Evolutionary conservation across 768 basidiomycete species (phyloP).

Genomic region (Boletus vermiculosoides): DNA sequence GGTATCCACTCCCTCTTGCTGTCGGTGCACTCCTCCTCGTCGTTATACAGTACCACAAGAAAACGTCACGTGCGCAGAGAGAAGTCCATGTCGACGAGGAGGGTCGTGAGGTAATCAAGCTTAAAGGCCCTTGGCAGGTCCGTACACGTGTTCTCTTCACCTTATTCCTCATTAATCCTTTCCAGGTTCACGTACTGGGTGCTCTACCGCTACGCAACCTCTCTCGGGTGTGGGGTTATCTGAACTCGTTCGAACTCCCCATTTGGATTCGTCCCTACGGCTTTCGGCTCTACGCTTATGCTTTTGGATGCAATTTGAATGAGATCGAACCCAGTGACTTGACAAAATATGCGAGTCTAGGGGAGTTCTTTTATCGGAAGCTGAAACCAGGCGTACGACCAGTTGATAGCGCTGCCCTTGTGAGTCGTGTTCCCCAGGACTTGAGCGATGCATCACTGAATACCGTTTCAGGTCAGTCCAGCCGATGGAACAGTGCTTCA

Average conservation of each 20-base stretch:
- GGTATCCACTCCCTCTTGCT: constrained; percentile 92
- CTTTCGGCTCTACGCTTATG: constrained; percentile 76
- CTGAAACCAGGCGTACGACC: constrained; percentile 82
- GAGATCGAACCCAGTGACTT: constrained; percentile 84
- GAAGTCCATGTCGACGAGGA: constrained; percentile 81
- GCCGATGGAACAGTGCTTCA: constrained; percentile 93
- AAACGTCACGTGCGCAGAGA: constrained; percentile 44
- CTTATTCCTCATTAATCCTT: neutral
- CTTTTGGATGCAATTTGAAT: constrained; percentile 93
- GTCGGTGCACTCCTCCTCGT: constrained; percentile 88
- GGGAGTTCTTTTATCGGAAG: constrained; percentile 92
- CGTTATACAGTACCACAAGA: constrained; percentile 71
- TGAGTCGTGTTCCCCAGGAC: constrained; percentile 32
- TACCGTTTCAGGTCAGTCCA: constrained; percentile 70
- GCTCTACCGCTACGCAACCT: constrained; percentile 92
- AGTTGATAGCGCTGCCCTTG: constrained; percentile 71
- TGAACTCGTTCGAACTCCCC: constrained; percentile 91
- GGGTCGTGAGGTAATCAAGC: constrained; percentile 73
- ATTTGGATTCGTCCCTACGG: constrained; percentile 94
- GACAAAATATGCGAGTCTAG: constrained; percentile 77
- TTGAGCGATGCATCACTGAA: neutral
- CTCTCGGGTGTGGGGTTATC: constrained; percentile 95
- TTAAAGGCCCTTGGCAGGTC: constrained; percentile 94
- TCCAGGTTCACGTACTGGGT: constrained; percentile 91
- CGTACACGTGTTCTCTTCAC: constrained; percentile 19